A percentile compares a stretch with the other conserved stretches of the same genome.
phyloP scores from a whole-genome alignment of 106 monocot genomes.

The Allium fistulosum region DNA sequence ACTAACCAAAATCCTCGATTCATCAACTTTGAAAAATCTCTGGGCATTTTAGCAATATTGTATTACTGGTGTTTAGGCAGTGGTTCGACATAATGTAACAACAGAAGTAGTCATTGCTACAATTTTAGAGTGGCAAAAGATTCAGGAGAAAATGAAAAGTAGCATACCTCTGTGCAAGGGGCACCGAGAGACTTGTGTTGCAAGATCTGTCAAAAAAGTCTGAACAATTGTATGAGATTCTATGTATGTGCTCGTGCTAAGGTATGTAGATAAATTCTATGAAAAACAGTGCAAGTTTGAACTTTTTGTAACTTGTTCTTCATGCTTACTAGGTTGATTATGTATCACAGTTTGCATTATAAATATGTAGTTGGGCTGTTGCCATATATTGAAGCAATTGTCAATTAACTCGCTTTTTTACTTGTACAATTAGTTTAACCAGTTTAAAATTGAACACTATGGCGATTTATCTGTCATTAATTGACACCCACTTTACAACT shows the following conservation, averaged over 20 bases:
- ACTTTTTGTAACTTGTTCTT: not conserved
- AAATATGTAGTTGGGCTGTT: too few relatives aligned
- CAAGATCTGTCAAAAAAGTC: constrained; percentile 83
- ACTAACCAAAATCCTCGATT: too few relatives aligned
- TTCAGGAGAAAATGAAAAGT: constrained; percentile 85
- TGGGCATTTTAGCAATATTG: too few relatives aligned
- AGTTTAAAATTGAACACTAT: too few relatives aligned
- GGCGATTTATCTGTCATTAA: too few relatives aligned
- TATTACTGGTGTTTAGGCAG: too few relatives aligned
- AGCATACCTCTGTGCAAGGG: constrained; percentile 90
- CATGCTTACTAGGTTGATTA: not conserved
- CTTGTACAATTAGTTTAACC: too few relatives aligned
- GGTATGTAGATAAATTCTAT: constrained; percentile 29
- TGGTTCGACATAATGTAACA: not conserved
- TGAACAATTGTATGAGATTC: constrained; percentile 78
- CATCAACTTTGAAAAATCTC: too few relatives aligned
- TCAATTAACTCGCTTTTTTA: too few relatives aligned
- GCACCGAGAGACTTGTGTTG: constrained; percentile 93
- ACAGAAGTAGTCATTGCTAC: constrained; percentile 34
- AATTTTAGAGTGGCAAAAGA: constrained; percentile 67
- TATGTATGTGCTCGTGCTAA: constrained; percentile 93
- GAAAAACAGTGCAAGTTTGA: not conserved
- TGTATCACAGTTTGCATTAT: too few relatives aligned
- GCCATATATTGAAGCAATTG: too few relatives aligned
- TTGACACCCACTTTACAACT: too few relatives aligned